Conservation (phyloP, 202 grass and related monocot genomes). For the Dendrocalamus latiflorus region DNA sequence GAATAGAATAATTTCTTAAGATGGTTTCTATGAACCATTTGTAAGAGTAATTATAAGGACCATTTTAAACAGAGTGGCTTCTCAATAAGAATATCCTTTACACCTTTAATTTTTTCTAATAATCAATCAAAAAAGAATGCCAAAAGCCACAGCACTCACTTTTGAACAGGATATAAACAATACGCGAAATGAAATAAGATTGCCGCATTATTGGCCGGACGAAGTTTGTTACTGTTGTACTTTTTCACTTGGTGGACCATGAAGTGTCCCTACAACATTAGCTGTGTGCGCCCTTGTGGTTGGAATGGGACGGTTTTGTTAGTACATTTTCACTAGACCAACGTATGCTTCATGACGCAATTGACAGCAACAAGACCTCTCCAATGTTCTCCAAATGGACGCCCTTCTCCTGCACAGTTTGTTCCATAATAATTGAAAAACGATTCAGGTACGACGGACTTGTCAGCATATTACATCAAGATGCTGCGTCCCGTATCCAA, state of each 20-base stretch:
- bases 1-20: rapidly evolving
- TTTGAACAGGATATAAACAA: neutral
- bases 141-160: too few species aligned
- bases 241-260: neutral
- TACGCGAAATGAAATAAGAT: neutral
- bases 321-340: neutral
- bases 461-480: neutral
- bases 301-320: neutral
- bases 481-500: neutral
- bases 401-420: neutral
- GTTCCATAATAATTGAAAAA: neutral
- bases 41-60: too few species aligned
- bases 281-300: neutral
- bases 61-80: too few species aligned
- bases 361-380: neutral
- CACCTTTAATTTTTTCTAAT: too few species aligned
- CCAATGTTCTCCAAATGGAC: neutral
- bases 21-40: rapidly evolving
- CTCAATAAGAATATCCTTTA: rapidly evolving
- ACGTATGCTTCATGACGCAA: neutral
- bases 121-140: too few species aligned
- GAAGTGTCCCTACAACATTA: neutral
- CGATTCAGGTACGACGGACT: neutral
- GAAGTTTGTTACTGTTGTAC: neutral
- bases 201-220: neutral